Base-by-base conservation (phyloP, 2,329 filamentous ascomycete genomes). In the Emmonsiellopsis sp. region DNA sequence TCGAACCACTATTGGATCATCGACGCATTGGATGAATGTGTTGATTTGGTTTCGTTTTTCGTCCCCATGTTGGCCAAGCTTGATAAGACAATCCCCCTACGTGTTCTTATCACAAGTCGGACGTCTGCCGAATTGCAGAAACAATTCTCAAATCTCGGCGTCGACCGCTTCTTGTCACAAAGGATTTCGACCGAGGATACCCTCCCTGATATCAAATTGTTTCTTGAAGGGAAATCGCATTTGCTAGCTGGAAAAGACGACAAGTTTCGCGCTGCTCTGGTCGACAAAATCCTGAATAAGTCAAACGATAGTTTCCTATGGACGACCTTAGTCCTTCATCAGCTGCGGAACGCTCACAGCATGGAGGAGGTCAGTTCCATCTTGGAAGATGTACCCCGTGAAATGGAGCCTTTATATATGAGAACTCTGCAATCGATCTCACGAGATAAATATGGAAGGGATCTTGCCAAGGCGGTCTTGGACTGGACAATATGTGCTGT, bases 221-320 rank as follows among this genome's bases (percentile, higher is more conserved):
- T 58, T 21, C 51, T 64, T 10, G 39, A 58, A 9, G 56, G 54
- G 14, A 61, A 63, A 6, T 55, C 60, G 1, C 54, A 62, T 13
- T 34, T 36, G 11, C 42, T 61, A 32, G 42, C 8, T 36, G 32
- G 56, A 13, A n/a, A 51, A 9, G 51, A 60, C 14, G 52, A 59
- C 5, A 55, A 66, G 2, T 51, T 62, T 40, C 60, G 61, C n/a
- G 34, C 14, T 33, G 17, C 39, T 17, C 45, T 71, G 6, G 58
- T 60, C 1, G 56, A 64, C 27, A 64, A 57, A 48, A 68, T 73
- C 10, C 49, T 72, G 17, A 53, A 61, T 13, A 72, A 69, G 49
- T 68, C 70, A 6, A 61, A 60, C 9, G 68, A 66, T 2, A 70
- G 61, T 14, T 71, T 73, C 53, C 55, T 71, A 31, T 73, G 68